Conservation (phyloP, 495 filamentous ascomycete genomes). For the Xylaria nigripes region DNA sequence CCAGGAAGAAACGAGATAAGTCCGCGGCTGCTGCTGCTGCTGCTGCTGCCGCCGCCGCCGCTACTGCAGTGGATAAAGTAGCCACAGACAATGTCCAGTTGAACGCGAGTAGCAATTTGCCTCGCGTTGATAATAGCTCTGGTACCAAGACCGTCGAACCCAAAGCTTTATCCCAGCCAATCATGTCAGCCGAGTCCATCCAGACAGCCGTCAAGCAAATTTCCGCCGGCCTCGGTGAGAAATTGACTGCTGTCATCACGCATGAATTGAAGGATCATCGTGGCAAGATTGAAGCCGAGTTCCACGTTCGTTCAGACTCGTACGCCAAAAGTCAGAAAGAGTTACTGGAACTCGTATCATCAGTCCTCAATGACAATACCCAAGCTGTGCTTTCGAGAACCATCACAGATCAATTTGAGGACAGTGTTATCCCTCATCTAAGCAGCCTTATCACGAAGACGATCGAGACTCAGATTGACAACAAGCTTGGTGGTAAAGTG, state of each 20-base stretch:
- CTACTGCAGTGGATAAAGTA: slow-evolving; percentile 26
- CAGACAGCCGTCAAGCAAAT: slow-evolving; percentile 38
- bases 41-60: slow-evolving; percentile 25
- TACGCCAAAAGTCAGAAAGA: slow-evolving; percentile 37
- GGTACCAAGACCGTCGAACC: slow-evolving; percentile 14
- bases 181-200: slow-evolving; percentile 35
- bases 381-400: slow-evolving; percentile 69
- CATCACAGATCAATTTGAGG: slow-evolving; percentile 57
- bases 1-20: slow-evolving; percentile 39
- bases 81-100: slow-evolving; percentile 21
- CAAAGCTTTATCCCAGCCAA: slow-evolving; percentile 14
- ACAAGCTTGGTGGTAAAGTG: slow-evolving; percentile 40
- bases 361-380: slow-evolving; percentile 81
- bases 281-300: slow-evolving; percentile 30
- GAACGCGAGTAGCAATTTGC: slow-evolving; percentile 19
- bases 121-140: slow-evolving; percentile 11
- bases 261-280: slow-evolving; percentile 36
- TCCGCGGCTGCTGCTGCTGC: slow-evolving; percentile 27
- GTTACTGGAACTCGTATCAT: slow-evolving; percentile 76
- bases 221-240: slow-evolving; percentile 36
- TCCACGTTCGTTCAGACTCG: slow-evolving; percentile 29
- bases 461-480: slow-evolving; percentile 36
- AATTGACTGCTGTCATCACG: slow-evolving; percentile 36
- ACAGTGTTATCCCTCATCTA: slow-evolving; percentile 51
- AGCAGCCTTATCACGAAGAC: slow-evolving; percentile 36